Percentiles rank a stretch among this genome's conserved stretches.
phyloP scores from a whole-genome alignment of 1,284 basidiomycete species.

The Microbotryum scabiosae region DNA sequence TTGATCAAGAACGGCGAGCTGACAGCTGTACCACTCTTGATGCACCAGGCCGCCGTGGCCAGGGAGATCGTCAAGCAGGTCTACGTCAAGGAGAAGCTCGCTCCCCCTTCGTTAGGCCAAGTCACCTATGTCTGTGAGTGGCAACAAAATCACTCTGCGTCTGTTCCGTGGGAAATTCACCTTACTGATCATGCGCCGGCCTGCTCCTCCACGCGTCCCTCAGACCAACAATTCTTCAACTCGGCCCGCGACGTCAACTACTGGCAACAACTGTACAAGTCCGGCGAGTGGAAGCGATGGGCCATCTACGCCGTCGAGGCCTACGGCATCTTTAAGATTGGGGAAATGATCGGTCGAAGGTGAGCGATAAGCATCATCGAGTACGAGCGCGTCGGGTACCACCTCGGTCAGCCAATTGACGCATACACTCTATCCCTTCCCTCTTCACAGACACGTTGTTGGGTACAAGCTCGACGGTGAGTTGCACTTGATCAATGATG shows the following conservation, averaged over 20 bases:
- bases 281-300: constrained; percentile 64
- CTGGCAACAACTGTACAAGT: constrained; percentile 60
- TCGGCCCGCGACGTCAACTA: constrained; percentile 58
- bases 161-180: background rate
- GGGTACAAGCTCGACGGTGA: constrained; percentile 55
- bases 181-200: background rate
- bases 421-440: background rate
- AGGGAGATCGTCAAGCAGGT: constrained; percentile 81
- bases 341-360: constrained; percentile 80
- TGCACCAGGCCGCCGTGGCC: constrained; percentile 51
- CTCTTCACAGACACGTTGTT: constrained; percentile 47
- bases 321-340: constrained; percentile 83
- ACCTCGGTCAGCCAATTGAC: background rate
- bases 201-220: background rate
- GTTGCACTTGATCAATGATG: no score
- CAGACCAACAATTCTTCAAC: constrained; percentile 62
- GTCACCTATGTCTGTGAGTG: constrained; percentile 49
- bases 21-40: constrained; percentile 33
- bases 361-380: constrained; percentile 36
- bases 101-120: constrained; percentile 63
- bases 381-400: background rate
- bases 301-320: constrained; percentile 82
- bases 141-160: background rate
- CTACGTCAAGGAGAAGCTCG: constrained; percentile 77
- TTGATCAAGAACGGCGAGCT: constrained; percentile 19